Percentiles rank a stretch among this genome's conserved stretches.
phyloP scores from a whole-genome alignment of 495 filamentous ascomycete genomes.

The Glonium stellatum region DNA sequence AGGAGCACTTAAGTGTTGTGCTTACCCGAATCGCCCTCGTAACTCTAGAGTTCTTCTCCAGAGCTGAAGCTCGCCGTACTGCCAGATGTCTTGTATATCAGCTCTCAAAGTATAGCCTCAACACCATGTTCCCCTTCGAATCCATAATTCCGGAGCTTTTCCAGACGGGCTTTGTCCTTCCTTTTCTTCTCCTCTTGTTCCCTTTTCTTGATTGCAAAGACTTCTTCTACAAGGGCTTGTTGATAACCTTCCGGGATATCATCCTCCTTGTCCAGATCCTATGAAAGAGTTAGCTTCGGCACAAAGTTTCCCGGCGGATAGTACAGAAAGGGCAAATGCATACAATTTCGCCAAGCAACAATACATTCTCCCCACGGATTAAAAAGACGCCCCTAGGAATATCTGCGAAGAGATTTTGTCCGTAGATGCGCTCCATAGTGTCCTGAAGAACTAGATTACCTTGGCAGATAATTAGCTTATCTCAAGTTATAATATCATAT shows the following conservation, averaged over 20 bases:
- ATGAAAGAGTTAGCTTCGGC: constrained; percentile 7
- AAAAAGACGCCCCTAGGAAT: constrained; percentile 76
- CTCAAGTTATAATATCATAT: not conserved
- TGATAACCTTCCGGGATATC: constrained; percentile 52
- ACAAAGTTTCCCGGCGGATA: not conserved
- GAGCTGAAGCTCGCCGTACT: too few species aligned
- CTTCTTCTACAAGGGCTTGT: constrained; percentile 59
- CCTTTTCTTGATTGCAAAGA: constrained; percentile 64
- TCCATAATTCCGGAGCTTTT: constrained; percentile 48
- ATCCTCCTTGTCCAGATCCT: constrained; percentile 93
- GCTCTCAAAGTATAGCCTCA: not conserved
- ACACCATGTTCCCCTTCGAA: constrained; percentile 58
- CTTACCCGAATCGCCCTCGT: too few species aligned
- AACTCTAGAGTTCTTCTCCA: too few species aligned
- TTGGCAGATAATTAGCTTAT: constrained; percentile 32
- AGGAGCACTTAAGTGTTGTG: too few species aligned
- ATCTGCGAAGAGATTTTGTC: constrained; percentile 67
- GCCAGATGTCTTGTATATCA: too few species aligned
- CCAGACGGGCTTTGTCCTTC: constrained; percentile 54
- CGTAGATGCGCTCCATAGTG: constrained; percentile 78
- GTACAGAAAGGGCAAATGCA: constrained; percentile 16
- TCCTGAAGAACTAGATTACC: constrained; percentile 90
- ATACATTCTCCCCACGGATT: constrained; percentile 88
- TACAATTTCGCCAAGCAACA: constrained; percentile 87
- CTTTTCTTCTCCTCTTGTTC: constrained; percentile 61